Conservation (phyloP, 371 early-diverging fungal species). For the Mucor racemosus region DNA sequence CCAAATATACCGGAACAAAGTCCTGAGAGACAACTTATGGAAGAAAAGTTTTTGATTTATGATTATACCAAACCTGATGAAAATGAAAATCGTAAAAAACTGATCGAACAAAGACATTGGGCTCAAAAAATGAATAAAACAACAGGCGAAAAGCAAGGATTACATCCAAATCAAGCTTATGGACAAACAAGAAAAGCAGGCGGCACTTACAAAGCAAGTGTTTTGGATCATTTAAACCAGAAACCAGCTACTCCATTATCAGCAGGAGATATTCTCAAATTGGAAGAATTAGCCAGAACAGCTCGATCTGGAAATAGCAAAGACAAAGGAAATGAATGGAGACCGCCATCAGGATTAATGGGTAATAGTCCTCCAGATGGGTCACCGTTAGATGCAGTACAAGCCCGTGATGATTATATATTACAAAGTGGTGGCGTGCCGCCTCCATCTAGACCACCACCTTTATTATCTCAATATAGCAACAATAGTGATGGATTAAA, state of each 20-base stretch:
- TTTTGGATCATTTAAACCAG: slow-evolving; percentile 45
- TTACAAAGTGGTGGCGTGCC: slow-evolving; percentile 38
- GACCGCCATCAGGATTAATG: slow-evolving; percentile 52
- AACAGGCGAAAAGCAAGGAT: slow-evolving; percentile 25
- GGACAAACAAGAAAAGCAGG: slow-evolving; percentile 29
- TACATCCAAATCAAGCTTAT: slow-evolving; percentile 2
- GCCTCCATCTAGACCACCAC: slow-evolving; percentile 38
- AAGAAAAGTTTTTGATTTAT: slow-evolving; percentile 63
- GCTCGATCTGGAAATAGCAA: slow-evolving; percentile 34
- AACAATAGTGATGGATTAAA: background rate
- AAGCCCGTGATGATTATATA: slow-evolving; percentile 39
- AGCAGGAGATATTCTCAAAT: slow-evolving; percentile 47
- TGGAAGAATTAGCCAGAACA: slow-evolving; percentile 50
- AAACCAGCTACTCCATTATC: slow-evolving; percentile 51
- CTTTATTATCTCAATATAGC: slow-evolving; percentile 9
- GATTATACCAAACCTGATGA: slow-evolving; percentile 65
- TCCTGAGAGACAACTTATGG: slow-evolving; percentile 62
- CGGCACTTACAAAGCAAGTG: slow-evolving; percentile 44
- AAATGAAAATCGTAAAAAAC: slow-evolving; percentile 28
- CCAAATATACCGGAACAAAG: slow-evolving; percentile 22
- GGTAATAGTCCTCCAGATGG: slow-evolving; percentile 23
- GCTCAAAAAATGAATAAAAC: slow-evolving; percentile 51
- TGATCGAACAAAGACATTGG: slow-evolving; percentile 35
- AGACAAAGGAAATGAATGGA: slow-evolving; percentile 42
- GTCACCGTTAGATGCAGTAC: slow-evolving; percentile 26